Conservation (phyloP, 768 basidiomycete genomes). For the Collybia sp. region DNA sequence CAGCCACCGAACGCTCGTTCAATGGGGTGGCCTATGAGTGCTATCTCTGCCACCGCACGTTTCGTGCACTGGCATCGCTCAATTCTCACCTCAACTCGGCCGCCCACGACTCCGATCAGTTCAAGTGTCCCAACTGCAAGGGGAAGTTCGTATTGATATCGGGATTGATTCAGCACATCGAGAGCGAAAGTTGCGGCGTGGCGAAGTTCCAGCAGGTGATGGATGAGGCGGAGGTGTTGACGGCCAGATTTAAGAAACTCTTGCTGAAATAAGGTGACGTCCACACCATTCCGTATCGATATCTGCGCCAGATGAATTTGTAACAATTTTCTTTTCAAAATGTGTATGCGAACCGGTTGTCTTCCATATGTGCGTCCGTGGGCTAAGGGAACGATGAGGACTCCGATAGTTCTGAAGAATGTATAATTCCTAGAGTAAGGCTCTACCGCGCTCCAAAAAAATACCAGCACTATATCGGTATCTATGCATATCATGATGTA, state of each 20-base stretch:
- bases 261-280: too few relatives aligned
- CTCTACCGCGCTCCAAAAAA: too few relatives aligned
- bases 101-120: constrained; percentile 28
- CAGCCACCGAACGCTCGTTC: constrained; percentile 29
- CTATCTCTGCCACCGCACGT: constrained; percentile 30
- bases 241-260: constrained; percentile 15
- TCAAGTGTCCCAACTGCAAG: constrained; percentile 38
- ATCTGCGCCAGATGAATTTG: too few relatives aligned
- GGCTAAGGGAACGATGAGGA: too few relatives aligned
- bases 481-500: too few relatives aligned
- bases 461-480: too few relatives aligned
- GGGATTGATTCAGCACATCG: constrained; percentile 38
- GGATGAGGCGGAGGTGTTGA: constrained; percentile 19
- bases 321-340: too few relatives aligned
- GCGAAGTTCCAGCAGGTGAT: constrained; percentile 25
- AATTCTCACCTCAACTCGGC: constrained; percentile 32
- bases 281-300: too few relatives aligned
- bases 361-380: too few relatives aligned
- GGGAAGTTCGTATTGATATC: constrained; percentile 30
- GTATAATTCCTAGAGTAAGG: too few relatives aligned
- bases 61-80: constrained; percentile 22
- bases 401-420: too few relatives aligned
- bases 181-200: constrained; percentile 33
- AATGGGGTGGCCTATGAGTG: constrained; percentile 37
- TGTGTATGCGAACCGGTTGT: too few relatives aligned